These are phyloP conservation scores for Fraxinus floribunda DNA, from an alignment of 305 asterid genomes.

Conservation along the genomic window DNA sequence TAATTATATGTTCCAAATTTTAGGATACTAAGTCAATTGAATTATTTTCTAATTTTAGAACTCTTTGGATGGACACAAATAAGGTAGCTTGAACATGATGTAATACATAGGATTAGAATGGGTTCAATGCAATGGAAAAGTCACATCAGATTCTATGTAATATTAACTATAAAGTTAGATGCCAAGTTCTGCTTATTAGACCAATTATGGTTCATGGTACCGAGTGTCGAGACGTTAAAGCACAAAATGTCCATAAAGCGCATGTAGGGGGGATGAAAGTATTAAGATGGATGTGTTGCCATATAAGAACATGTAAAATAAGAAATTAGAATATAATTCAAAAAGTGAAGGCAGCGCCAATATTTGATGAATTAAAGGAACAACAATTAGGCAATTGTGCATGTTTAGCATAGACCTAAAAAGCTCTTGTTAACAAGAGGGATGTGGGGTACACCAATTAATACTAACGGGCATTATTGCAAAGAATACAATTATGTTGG, in stretches of 20 bases:
- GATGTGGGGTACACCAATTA: neutral
- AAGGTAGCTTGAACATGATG: neutral
- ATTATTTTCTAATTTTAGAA: neutral
- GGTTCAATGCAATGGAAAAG: neutral
- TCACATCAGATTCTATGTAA: neutral
- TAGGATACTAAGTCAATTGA: neutral
- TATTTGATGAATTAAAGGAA: neutral
- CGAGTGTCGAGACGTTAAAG: neutral
- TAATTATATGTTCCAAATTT: neutral
- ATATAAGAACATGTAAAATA: neutral
- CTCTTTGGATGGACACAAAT: neutral
- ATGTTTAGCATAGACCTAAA: neutral
- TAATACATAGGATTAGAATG: neutral
- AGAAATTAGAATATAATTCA: neutral
- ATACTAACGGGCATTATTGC: neutral
- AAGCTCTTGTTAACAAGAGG: neutral
- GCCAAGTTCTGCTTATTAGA: neutral
- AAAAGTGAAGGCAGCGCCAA: neutral
- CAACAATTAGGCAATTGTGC: neutral
- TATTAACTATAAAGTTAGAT: neutral
- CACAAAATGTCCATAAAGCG: neutral
- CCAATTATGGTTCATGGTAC: neutral
- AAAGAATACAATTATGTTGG: neutral
- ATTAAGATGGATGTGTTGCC: neutral
- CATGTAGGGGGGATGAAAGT: neutral